Percentiles rank a stretch among this genome's conserved stretches.
Evolutionary conservation across 768 basidiomycete genomes (phyloP).

Genomic region (Grammothele lineata): DNA sequence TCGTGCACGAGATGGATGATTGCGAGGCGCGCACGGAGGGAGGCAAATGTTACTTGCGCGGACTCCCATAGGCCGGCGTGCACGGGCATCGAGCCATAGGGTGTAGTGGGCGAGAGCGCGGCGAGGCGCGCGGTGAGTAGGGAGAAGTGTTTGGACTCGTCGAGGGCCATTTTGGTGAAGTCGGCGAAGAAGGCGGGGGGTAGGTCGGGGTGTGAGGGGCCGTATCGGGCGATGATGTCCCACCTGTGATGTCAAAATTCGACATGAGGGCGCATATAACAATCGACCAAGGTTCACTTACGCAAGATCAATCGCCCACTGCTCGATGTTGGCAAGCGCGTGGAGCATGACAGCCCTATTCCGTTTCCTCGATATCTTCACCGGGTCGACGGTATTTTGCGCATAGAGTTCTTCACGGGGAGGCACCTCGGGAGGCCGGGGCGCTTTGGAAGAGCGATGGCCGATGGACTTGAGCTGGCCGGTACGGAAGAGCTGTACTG

Average conservation of each 20-base stretch:
- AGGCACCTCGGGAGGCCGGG: slow-evolving; percentile 58
- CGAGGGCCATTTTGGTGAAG: slow-evolving; percentile 80
- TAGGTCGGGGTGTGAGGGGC: slow-evolving; percentile 50
- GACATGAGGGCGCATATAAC: too few relatives aligned
- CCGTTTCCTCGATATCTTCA: slow-evolving; percentile 55
- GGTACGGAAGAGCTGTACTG: slow-evolving; percentile 63
- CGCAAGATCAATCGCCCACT: slow-evolving; percentile 87
- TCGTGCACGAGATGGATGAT: slow-evolving; percentile 88
- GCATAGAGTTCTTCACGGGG: slow-evolving; percentile 51
- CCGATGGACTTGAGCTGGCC: slow-evolving; percentile 67
- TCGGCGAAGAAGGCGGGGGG: slow-evolving; percentile 77
- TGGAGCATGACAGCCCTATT: slow-evolving; percentile 74
- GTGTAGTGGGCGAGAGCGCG: slow-evolving; percentile 57
- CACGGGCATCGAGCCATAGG: slow-evolving; percentile 67
- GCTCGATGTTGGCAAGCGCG: slow-evolving; percentile 81
- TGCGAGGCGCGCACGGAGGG: slow-evolving; percentile 66
- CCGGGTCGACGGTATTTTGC: slow-evolving; percentile 53
- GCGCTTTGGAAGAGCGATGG: slow-evolving; percentile 41
- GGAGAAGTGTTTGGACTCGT: slow-evolving; percentile 84
- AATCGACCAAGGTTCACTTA: slow-evolving; percentile 28
- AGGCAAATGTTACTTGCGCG: slow-evolving; percentile 60
- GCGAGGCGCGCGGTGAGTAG: slow-evolving; percentile 59
- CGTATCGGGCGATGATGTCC: slow-evolving; percentile 82
- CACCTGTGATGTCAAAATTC: too few relatives aligned
- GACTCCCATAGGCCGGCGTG: slow-evolving; percentile 82